Base-by-base conservation (phyloP, 495 filamentous ascomycete genomes). In the Aspergillus panamensis region DNA sequence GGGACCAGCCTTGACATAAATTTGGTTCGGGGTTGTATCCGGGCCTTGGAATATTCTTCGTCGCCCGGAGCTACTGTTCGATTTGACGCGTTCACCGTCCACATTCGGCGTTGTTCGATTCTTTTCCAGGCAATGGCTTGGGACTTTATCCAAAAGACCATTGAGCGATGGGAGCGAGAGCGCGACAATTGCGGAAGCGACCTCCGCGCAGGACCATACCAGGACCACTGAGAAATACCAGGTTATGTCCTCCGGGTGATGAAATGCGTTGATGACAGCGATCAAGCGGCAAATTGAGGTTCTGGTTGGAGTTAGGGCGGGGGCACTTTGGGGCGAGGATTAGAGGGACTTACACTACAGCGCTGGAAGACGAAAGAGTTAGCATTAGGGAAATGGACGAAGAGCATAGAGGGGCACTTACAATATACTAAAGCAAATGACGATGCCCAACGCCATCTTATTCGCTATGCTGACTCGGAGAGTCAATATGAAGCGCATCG, bases 171-270 rank as follows among this genome's bases (percentile, higher is more conserved):
- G 60, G 3, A 68, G 44, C 6, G 63, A 68, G 8, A 68, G 51
- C 8, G 61, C 66, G 37, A 66, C 51, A 12, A 66, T 66, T 1
- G 53, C 59, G 19, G 63, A 48, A 30, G 50, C 52, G 30, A 62
- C 55, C 29, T 68, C 63, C 5, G 60, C 48, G 31, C 48, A 35
- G 9, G 60, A 51, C 63, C 63, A 63, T 10, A 48, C 56, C 44
- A 68, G 54, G 9, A 68, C 63, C 4, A 53, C 51, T 9, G 63
- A 65, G 50, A 68, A 62, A 29, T 63, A 66, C 63, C 63, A 63
- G 6, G 58, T 68, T n/a, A 49, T 31, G 13, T 68, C 63, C 7
- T 39, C 16, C 14, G 58, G 43, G 17, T 62, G 35, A 13, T 58
- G 14, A n/a, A 66, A 16, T 3, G 58, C 43, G 17, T 48, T 40